Conservation (phyloP, 2,329 filamentous ascomycete species). For the Coniella vitis region DNA sequence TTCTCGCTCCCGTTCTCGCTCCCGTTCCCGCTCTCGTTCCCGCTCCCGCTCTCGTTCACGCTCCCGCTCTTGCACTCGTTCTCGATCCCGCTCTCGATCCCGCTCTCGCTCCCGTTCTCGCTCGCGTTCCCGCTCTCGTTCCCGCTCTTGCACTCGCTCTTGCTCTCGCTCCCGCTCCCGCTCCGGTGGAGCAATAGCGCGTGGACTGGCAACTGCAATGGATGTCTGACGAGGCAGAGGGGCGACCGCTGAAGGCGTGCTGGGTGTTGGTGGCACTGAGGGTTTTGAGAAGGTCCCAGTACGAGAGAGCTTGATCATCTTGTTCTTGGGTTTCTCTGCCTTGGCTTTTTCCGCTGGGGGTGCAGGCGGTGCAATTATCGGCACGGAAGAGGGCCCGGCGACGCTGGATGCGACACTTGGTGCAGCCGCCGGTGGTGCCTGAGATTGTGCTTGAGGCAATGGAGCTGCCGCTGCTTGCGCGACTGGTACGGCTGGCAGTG, state of each 20-base stretch:
- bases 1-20: no score
- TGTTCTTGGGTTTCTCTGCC: conserved; percentile 24
- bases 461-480: background rate
- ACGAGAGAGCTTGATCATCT: conserved; percentile 22
- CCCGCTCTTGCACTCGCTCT: no score
- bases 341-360: conserved; percentile 20
- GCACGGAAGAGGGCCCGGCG: background rate
- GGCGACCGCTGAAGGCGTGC: no score
- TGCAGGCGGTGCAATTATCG: conserved; percentile 15
- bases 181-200: background rate
- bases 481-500: no score
- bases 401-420: background rate
- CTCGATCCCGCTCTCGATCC: no score
- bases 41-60: no score
- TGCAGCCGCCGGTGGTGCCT: background rate
- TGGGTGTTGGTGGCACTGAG: background rate
- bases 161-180: conserved; percentile 6
- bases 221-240: conserved; percentile 10
- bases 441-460: background rate
- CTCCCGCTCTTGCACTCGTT: no score
- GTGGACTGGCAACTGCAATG: conserved; percentile 11
- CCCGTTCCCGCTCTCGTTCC: no score
- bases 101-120: no score
- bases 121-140: no score
- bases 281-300: conserved; percentile 5